Percentiles rank a stretch among this genome's conserved stretches.
Evolutionary conservation across 2,329 filamentous ascomycete genomes (phyloP).

Genomic region (Capronia americana): DNA sequence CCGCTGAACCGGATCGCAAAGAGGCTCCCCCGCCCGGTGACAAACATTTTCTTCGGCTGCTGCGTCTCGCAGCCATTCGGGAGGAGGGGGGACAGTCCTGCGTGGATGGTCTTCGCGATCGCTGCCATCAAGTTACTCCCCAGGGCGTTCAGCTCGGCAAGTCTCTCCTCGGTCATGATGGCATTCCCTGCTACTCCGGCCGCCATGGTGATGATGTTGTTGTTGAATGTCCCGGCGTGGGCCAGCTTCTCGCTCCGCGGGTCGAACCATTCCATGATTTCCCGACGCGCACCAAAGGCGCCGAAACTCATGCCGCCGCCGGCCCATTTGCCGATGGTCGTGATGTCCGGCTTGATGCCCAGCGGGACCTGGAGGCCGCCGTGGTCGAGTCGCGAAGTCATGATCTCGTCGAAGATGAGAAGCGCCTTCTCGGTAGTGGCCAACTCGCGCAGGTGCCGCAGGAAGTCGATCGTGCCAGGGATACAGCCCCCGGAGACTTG

Average conservation of each 20-base stretch:
- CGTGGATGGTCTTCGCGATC: constrained; percentile 8
- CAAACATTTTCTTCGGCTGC: constrained; percentile 35
- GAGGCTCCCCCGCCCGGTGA: constrained; percentile 41
- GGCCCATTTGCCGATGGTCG: constrained; percentile 69
- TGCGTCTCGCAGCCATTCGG: not conserved
- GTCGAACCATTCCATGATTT: constrained; percentile 66
- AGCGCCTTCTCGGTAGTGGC: constrained; percentile 60
- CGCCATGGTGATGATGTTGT: constrained; percentile 67
- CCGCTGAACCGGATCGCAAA: constrained; percentile 41
- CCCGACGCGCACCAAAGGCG: constrained; percentile 66
- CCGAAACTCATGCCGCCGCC: constrained; percentile 71
- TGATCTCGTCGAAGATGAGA: constrained; percentile 74
- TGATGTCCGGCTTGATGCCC: constrained; percentile 64
- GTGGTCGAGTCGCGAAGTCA: constrained; percentile 66
- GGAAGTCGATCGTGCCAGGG: constrained; percentile 58
- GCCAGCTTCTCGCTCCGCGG: constrained; percentile 51
- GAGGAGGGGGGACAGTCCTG: constrained; percentile 9
- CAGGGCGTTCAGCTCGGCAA: constrained; percentile 40
- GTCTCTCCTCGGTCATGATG: constrained; percentile 34
- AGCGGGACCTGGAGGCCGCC: constrained; percentile 51
- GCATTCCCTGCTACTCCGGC: constrained; percentile 55
- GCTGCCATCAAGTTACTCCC: constrained; percentile 29
- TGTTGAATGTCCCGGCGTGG: constrained; percentile 72
- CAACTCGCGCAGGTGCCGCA: constrained; percentile 57
- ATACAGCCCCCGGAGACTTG: constrained; percentile 68